phyloP scores from a whole-genome alignment of 176 grass and related monocot genomes.

The Raddia guianensis region DNA sequence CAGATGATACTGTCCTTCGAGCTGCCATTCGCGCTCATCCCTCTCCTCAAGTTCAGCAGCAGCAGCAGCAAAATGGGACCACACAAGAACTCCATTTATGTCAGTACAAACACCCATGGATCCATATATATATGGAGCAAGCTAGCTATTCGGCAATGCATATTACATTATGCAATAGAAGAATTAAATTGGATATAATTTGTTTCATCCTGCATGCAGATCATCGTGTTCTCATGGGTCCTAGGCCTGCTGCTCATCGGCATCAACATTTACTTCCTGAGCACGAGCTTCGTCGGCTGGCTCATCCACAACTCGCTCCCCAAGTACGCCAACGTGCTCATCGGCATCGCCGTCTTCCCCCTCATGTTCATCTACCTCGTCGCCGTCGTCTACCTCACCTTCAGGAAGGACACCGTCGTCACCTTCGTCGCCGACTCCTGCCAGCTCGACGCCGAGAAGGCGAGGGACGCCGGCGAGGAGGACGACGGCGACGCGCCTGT shows the following conservation, averaged over 20 bases:
- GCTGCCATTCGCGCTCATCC: too few species aligned
- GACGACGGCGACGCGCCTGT: slow-evolving; percentile 31
- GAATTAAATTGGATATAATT: too few species aligned
- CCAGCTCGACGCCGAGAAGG: slow-evolving; percentile 65
- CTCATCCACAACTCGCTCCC: slow-evolving; percentile 64
- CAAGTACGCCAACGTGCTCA: slow-evolving; percentile 47
- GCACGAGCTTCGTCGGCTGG: slow-evolving; percentile 67
- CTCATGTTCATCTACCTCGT: slow-evolving; percentile 64
- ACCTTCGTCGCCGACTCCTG: slow-evolving; percentile 54
- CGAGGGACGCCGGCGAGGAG: not conserved
- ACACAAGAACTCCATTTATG: slow-evolving; percentile 82
- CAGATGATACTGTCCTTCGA: too few species aligned
- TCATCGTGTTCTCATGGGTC: slow-evolving; percentile 64
- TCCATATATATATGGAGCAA: not conserved
- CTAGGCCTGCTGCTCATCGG: slow-evolving; percentile 61
- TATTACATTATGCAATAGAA: too few species aligned
- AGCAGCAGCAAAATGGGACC: slow-evolving; percentile 80
- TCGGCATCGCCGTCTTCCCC: slow-evolving; percentile 59
- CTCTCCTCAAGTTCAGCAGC: slow-evolving; percentile 23
- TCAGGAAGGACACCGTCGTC: slow-evolving; percentile 60
- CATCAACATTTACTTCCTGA: slow-evolving; percentile 84
- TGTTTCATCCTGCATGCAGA: slow-evolving; percentile 30
- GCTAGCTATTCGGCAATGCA: too few species aligned
- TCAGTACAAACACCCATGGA: slow-evolving; percentile 30
- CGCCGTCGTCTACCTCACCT: slow-evolving; percentile 60